Percentiles rank a stretch among this genome's conserved stretches.
These are phyloP conservation scores for Didymella arachidicola DNA, from an alignment of 2,329 filamentous ascomycete genomes.

Conservation along the genomic window DNA sequence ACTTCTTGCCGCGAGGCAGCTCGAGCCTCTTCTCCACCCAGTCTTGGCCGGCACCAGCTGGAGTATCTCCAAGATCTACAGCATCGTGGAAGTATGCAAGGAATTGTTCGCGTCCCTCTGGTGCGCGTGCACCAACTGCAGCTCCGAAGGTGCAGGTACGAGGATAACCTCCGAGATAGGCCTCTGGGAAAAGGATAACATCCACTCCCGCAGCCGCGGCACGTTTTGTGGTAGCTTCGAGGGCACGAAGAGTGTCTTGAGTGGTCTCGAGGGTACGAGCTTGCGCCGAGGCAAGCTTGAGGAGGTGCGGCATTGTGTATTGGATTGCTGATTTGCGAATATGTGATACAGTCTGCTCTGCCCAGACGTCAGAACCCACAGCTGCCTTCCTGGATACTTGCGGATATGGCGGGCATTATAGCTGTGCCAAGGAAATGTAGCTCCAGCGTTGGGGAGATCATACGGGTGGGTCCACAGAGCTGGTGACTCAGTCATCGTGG, in stretches of 20 bases:
- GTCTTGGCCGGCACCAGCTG: slow-evolving; percentile 70
- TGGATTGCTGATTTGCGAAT: background rate
- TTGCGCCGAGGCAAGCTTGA: slow-evolving; percentile 60
- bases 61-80: slow-evolving; percentile 85
- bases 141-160: slow-evolving; percentile 81
- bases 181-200: slow-evolving; percentile 88
- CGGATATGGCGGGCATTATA: background rate
- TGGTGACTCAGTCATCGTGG: background rate
- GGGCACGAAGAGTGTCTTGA: slow-evolving; percentile 69
- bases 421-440: background rate
- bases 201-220: slow-evolving; percentile 69
- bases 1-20: slow-evolving; percentile 55
- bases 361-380: background rate
- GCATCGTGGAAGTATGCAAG: slow-evolving; percentile 79
- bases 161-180: slow-evolving; percentile 90
- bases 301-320: slow-evolving; percentile 51
- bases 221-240: slow-evolving; percentile 67
- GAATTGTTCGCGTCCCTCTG: slow-evolving; percentile 80
- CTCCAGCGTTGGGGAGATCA: background rate
- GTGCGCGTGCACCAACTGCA: slow-evolving; percentile 72
- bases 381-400: background rate
- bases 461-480: background rate
- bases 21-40: slow-evolving; percentile 73
- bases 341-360: background rate
- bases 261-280: slow-evolving; percentile 57